Base-by-base conservation (phyloP, 495 filamentous ascomycete genomes). In the Aspergillus homomorphus region DNA sequence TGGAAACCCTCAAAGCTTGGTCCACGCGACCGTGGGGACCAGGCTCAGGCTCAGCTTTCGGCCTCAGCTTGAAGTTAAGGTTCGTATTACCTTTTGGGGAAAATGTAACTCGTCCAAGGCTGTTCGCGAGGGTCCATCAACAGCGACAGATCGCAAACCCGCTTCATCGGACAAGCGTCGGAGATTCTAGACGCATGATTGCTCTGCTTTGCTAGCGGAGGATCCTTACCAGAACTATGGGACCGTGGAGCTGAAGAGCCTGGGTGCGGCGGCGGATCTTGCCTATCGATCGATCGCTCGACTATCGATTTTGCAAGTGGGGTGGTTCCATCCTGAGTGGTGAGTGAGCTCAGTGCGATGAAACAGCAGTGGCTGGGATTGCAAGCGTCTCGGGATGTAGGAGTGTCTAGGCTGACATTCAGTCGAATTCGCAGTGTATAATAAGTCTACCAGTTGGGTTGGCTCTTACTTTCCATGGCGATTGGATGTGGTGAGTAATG, bases 221-320 rank as follows among this genome's bases (percentile, higher is more conserved):
- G 53, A 61, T 61, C 59, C n/a, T 24, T 53, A 42, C 59, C 59
- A 54, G 42, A 38, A 20, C 56, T 19, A 44, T 21, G 56, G 56
- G 33, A 52, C 49, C 42, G 38, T 28, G 54, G 54, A 56, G 44
- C 22, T 9, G 26, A 38, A 41, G 16, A 26, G 20, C 33, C 33
- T 38, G 19, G 22, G 43, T n/a, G n/a, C n/a, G n/a, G n/a, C n/a
- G 28, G 24, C 21, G 53, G 26, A 15, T 54, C 41, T 53, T 38
- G 33, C 30, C 58, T 57, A 61, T 61, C 54, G 59, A 57, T 61
- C 59, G 54, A 61, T 57, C 59, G 50, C 45, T 50, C 38, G 53
- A 61, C 59, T 61, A 61, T 61, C 54, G 59, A 48, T 49, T 57
- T 56, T 57, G 26, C 51, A 21, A 45, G 15, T 18, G 18, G 41